Evolutionary conservation across 129 eudicot species (phyloP).

Genomic region (Flaveria trinervia): DNA sequence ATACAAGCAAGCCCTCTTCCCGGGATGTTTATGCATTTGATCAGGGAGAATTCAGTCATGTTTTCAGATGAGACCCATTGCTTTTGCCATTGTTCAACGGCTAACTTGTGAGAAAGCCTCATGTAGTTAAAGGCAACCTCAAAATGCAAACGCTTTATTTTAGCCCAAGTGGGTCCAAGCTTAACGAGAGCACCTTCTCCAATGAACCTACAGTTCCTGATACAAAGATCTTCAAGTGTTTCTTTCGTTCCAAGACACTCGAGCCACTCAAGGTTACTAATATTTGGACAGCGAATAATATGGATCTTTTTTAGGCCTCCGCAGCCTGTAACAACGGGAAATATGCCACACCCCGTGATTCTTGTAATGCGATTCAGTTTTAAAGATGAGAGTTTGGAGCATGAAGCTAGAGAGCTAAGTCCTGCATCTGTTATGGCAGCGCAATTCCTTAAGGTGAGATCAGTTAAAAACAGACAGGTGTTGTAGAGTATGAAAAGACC

Average conservation of each 20-base stretch:
- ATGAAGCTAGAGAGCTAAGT: slow-evolving; percentile 55
- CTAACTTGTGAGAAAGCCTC: slow-evolving; percentile 65
- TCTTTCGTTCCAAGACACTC: slow-evolving; percentile 71
- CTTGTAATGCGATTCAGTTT: slow-evolving; percentile 62
- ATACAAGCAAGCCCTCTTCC: slow-evolving; percentile 87
- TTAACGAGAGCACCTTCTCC: slow-evolving; percentile 79
- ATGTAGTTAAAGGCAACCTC: slow-evolving; percentile 65
- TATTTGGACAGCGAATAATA: slow-evolving; percentile 57
- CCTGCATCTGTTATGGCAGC: slow-evolving; percentile 73
- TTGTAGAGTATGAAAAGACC: slow-evolving; percentile 58
- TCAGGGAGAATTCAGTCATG: slow-evolving; percentile 59
- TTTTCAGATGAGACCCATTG: slow-evolving; percentile 65
- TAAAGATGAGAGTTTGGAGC: slow-evolving; percentile 61
- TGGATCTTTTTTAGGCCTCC: slow-evolving; percentile 54
- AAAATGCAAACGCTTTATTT: slow-evolving; percentile 54
- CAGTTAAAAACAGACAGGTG: slow-evolving; percentile 46
- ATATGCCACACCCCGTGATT: slow-evolving; percentile 69
- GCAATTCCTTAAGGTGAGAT: slow-evolving; percentile 74
- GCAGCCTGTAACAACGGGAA: slow-evolving; percentile 62
- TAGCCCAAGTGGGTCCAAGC: slow-evolving; percentile 66
- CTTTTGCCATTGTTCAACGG: slow-evolving; percentile 62
- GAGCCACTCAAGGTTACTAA: slow-evolving; percentile 73
- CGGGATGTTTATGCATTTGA: slow-evolving; percentile 66
- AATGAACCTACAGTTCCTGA: slow-evolving; percentile 68
- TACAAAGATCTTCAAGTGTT: slow-evolving; percentile 60